Conservation (phyloP, 2,329 filamentous ascomycete species). For the Fusarium sterilihyphosum region DNA sequence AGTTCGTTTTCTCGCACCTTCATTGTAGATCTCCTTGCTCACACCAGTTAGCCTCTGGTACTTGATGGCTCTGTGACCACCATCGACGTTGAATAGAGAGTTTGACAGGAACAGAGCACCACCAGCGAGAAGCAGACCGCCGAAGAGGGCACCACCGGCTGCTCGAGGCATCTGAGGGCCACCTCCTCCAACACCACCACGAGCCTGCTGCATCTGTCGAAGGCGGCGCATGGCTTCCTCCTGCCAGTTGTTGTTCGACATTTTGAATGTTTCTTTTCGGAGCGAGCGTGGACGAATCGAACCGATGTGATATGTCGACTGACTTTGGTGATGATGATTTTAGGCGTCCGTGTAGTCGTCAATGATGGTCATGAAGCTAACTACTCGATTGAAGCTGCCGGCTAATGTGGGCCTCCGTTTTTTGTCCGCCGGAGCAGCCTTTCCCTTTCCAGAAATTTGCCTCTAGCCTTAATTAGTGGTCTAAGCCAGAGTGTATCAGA, state of each 20-base stretch:
- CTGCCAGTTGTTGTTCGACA: slow-evolving; percentile 55
- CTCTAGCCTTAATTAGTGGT: background rate
- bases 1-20: slow-evolving; percentile 69
- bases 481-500: background rate
- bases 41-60: slow-evolving; percentile 94
- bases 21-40: slow-evolving; percentile 92
- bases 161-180: slow-evolving; percentile 55
- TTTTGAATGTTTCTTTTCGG: slow-evolving; percentile 25
- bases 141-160: slow-evolving; percentile 53
- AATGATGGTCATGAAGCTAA: slow-evolving; percentile 42
- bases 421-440: slow-evolving; percentile 28
- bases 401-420: slow-evolving; percentile 40
- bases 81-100: slow-evolving; percentile 85
- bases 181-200: slow-evolving; percentile 56
- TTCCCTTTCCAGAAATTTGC: slow-evolving; percentile 32
- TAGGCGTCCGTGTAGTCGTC: slow-evolving; percentile 27
- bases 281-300: slow-evolving; percentile 7
- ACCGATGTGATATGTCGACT: slow-evolving; percentile 26
- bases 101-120: slow-evolving; percentile 65
- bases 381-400: slow-evolving; percentile 42
- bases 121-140: slow-evolving; percentile 57
- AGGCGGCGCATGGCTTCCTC: slow-evolving; percentile 63
- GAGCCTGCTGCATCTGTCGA: slow-evolving; percentile 58
- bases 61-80: slow-evolving; percentile 98
- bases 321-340: slow-evolving; percentile 24